Evolutionary conservation across 257 asterid species (phyloP).

Genomic region (Leptodermis oblonga): DNA sequence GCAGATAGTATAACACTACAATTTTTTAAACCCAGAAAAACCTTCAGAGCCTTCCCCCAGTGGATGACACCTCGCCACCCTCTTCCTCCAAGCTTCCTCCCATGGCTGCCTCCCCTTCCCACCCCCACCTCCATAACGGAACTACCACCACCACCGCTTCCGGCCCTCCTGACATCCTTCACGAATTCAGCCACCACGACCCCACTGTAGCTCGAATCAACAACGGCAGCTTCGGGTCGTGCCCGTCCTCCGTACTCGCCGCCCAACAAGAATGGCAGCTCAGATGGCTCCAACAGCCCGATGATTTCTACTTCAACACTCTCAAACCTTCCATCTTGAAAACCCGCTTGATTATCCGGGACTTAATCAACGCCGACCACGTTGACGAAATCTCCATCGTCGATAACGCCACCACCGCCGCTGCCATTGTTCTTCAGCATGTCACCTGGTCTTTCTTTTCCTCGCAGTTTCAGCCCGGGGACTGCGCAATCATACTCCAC

Average conservation of each 20-base stretch:
- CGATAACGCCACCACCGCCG: constrained; percentile 94
- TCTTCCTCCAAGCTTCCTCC: not conserved
- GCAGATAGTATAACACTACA: no score
- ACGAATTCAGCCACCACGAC: constrained; percentile 82
- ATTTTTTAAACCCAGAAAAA: no score
- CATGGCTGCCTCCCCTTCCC: constrained; percentile 28
- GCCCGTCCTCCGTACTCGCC: constrained; percentile 68
- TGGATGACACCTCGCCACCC: no score
- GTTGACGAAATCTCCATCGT: constrained; percentile 72
- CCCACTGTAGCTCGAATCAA: constrained; percentile 62
- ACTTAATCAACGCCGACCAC: constrained; percentile 66
- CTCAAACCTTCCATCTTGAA: constrained; percentile 57
- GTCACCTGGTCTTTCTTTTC: constrained; percentile 57
- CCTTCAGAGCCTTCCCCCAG: no score
- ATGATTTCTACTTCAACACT: constrained; percentile 54
- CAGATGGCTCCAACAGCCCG: constrained; percentile 73
- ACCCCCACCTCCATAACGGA: constrained; percentile 17
- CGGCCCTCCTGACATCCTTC: constrained; percentile 38
- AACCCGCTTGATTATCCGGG: constrained; percentile 49
- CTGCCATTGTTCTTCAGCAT: constrained; percentile 75
- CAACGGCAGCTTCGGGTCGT: constrained; percentile 92
- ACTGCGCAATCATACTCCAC: constrained; percentile 66
- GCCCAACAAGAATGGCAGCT: constrained; percentile 76
- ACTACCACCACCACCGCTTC: constrained; percentile 12
- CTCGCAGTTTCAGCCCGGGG: constrained; percentile 45